phyloP scores from a whole-genome alignment of 164 flowering plant genomes.

The Platanus orientalis region DNA sequence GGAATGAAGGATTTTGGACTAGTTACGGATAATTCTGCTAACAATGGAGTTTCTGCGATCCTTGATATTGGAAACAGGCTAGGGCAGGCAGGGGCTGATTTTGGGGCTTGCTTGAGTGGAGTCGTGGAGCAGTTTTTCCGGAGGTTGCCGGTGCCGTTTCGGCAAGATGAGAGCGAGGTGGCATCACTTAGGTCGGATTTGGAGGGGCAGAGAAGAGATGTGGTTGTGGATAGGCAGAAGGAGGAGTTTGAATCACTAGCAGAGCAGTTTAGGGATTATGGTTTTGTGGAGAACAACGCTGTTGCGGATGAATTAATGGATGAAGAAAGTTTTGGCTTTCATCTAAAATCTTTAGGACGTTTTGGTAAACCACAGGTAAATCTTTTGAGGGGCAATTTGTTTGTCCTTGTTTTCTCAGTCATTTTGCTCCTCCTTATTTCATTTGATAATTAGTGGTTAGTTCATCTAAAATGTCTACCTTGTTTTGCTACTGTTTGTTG shows the following conservation, averaged over 20 bases:
- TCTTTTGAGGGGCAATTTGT: constrained; percentile 1
- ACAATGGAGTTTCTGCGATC: constrained; percentile 71
- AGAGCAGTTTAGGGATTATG: constrained; percentile 44
- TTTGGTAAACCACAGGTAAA: constrained; percentile 50
- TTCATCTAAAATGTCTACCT: no score
- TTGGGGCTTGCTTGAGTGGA: constrained; percentile 75
- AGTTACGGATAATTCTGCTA: constrained; percentile 30
- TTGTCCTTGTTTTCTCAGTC: not conserved
- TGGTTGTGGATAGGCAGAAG: constrained; percentile 21
- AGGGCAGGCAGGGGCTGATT: constrained; percentile 88
- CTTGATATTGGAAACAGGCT: constrained; percentile 77
- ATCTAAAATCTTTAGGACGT: constrained; percentile 34
- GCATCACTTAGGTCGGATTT: constrained; percentile 25
- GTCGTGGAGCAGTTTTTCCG: constrained; percentile 75
- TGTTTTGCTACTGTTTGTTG: no score
- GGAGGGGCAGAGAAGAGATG: constrained; percentile 26
- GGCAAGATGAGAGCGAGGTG: constrained; percentile 41
- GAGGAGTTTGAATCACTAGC: constrained; percentile 43
- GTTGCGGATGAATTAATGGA: constrained; percentile 29
- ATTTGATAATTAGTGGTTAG: not conserved
- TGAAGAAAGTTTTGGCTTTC: constrained; percentile 46
- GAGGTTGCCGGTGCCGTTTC: constrained; percentile 61
- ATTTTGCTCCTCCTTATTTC: not conserved
- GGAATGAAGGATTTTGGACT: constrained; percentile 39
- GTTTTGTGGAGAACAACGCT: constrained; percentile 35